Percentiles rank a stretch among this genome's conserved stretches.
These are phyloP conservation scores for Tylopilus intermedius DNA, from an alignment of 768 basidiomycete genomes.

Conservation along the genomic window DNA sequence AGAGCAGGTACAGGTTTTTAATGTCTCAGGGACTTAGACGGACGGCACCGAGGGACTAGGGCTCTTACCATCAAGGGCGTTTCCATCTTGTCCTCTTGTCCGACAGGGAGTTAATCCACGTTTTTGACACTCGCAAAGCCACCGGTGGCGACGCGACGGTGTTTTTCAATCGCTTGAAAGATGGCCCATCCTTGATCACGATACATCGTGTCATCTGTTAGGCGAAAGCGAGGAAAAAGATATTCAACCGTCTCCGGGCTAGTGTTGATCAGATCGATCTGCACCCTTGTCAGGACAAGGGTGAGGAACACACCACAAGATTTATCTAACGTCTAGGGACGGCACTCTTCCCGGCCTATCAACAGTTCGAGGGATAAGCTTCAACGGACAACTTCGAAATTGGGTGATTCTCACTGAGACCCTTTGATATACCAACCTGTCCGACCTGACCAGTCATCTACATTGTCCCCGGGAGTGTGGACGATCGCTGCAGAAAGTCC, in stretches of 20 bases:
- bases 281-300: background rate
- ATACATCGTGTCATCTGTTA: constrained; percentile 79
- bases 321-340: constrained; percentile 85
- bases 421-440: constrained; percentile 93
- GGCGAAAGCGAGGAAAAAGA: constrained; percentile 87
- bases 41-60: background rate
- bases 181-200: constrained; percentile 84
- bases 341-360: constrained; percentile 23
- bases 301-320: constrained; percentile 59
- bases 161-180: constrained; percentile 82
- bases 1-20: constrained; percentile 87
- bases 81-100: constrained; percentile 88
- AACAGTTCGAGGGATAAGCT: background rate
- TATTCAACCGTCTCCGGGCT: constrained; percentile 95
- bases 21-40: constrained; percentile 50
- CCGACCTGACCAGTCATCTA: constrained; percentile 37
- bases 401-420: constrained; percentile 42
- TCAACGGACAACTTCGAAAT: background rate
- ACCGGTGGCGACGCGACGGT: constrained; percentile 71
- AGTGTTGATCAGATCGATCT: background rate
- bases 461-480: constrained; percentile 57
- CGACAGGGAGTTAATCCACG: constrained; percentile 70
- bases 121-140: constrained; percentile 83
- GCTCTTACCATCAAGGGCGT: constrained; percentile 79
- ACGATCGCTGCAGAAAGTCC: constrained; percentile 88